Conservation (phyloP, 192 early-diverging fungal genomes). For the Backusella tarrabulga region DNA sequence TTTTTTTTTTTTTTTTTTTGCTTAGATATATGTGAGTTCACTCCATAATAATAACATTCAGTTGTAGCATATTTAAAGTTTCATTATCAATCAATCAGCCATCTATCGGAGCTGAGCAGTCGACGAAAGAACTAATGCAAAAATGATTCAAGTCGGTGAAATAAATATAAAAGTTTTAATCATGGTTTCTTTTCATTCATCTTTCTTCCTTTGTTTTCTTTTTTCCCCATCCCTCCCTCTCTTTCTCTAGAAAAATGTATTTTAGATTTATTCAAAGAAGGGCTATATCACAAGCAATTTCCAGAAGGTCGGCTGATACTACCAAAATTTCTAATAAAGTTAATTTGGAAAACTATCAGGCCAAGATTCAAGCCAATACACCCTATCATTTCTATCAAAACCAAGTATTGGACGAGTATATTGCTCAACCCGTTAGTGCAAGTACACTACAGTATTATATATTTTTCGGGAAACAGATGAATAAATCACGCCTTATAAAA, state of each 20-base stretch:
- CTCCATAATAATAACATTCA: background rate
- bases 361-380: conserved; percentile 14
- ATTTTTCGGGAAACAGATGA: conserved; percentile 86
- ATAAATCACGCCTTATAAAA: conserved; percentile 76
- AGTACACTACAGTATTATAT: conserved; percentile 90
- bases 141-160: conserved; percentile 3
- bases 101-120: background rate
- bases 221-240: background rate
- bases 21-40: background rate
- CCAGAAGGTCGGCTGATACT: background rate
- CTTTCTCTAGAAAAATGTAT: background rate
- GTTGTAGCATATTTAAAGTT: background rate
- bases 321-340: background rate
- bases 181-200: too few relatives aligned
- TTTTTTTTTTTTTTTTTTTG: background rate
- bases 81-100: background rate
- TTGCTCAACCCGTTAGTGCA: conserved; percentile 68
- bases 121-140: background rate
- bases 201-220: too few relatives aligned
- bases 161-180: background rate
- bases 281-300: background rate
- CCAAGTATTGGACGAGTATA: conserved; percentile 83
- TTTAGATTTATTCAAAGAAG: conserved; percentile 3
- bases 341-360: background rate
- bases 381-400: conserved; percentile 90